phyloP scores from a whole-genome alignment of 371 early-diverging fungal species.

The Batkoa obscura region DNA sequence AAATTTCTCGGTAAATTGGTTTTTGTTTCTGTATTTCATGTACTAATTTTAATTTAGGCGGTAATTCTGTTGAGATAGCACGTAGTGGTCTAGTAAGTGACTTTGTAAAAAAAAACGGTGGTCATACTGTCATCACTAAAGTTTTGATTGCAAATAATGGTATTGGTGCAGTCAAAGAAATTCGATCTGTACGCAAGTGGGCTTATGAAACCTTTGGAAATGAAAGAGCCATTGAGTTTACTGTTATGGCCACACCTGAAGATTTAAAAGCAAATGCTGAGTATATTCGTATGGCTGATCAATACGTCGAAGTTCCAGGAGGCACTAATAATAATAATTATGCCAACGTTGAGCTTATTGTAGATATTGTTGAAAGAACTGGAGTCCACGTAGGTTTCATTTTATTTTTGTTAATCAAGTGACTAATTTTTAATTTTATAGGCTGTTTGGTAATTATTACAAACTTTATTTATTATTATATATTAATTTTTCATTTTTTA shows the following conservation, averaged over 20 bases:
- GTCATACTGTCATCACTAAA: slow-evolving; percentile 72
- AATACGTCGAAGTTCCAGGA: slow-evolving; percentile 92
- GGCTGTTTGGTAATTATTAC: slow-evolving; percentile 38
- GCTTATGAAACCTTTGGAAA: slow-evolving; percentile 95
- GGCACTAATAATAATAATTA: slow-evolving; percentile 96
- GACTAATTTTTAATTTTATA: no score
- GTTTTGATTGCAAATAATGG: slow-evolving; percentile 98
- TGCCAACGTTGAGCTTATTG: slow-evolving; percentile 92
- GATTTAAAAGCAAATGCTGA: slow-evolving; percentile 93
- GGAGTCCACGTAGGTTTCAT: slow-evolving; percentile 50
- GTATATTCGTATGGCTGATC: slow-evolving; percentile 97
- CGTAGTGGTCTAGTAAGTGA: slow-evolving; percentile 38
- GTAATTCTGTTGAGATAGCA: slow-evolving; percentile 31
- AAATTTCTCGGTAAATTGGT: not conserved
- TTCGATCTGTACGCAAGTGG: slow-evolving; percentile 94
- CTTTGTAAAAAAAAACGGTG: slow-evolving; percentile 57
- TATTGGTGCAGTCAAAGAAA: slow-evolving; percentile 98
- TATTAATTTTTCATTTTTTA: not conserved
- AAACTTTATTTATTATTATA: not conserved
- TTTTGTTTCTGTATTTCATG: not conserved
- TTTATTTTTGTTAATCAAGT: not conserved
- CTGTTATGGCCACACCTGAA: slow-evolving; percentile 96
- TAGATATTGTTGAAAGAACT: slow-evolving; percentile 90
- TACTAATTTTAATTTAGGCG: slow-evolving; percentile 17
- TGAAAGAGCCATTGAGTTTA: slow-evolving; percentile 87